Evolutionary conservation across 345 rosid genomes (phyloP), one percentile per base, ranked within the genome.

Genomic region (Pelargonium nanum): DNA sequence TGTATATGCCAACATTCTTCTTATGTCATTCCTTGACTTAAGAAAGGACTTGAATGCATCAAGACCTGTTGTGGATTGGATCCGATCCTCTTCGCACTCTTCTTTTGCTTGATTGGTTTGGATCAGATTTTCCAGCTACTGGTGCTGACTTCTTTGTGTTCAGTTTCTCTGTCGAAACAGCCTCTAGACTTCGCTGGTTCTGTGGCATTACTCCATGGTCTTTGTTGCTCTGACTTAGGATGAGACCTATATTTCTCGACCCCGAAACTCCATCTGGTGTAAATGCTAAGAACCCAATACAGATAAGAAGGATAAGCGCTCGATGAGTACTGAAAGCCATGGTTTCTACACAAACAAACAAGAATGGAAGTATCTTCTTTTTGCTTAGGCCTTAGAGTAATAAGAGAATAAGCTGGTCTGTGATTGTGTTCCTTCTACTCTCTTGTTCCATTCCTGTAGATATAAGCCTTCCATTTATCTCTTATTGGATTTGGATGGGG

Each of bases 41-140:
- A 70, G 63, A 66, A 67, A 34, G 26, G 62, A 65, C 61, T 69
- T 50, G 64, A 24, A 57, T 24, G 51, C 58, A 26, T 67, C 60
- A 78, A 26, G 81, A 26, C 74, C 77, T 79, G 88, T 89, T 89
- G 75, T 89, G 97, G 67, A 88, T 86, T 68, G 96, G 96, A 81
- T 89, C 87, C 34, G 96, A 71, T 58, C 94, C 96, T 80, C 83
- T 68, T 72, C 82, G 71, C 10, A 89, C 89, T 53, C 68, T 75
- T 80, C 94, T 82, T 77, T 86, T 84, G 81, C 91, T 80, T 56
- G 93, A 74, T 68, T 68, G 75, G 72, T 83, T 74, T 2, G 87
- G 74, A 68, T 83, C 90, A 23, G 65, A 60, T 70, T 64, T 64
- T 57, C 56, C 73, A 40, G 70, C 79, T 66, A 56, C 61, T 60